phyloP scores from a whole-genome alignment of 768 basidiomycete species.

The Exsudoporus frostii region DNA sequence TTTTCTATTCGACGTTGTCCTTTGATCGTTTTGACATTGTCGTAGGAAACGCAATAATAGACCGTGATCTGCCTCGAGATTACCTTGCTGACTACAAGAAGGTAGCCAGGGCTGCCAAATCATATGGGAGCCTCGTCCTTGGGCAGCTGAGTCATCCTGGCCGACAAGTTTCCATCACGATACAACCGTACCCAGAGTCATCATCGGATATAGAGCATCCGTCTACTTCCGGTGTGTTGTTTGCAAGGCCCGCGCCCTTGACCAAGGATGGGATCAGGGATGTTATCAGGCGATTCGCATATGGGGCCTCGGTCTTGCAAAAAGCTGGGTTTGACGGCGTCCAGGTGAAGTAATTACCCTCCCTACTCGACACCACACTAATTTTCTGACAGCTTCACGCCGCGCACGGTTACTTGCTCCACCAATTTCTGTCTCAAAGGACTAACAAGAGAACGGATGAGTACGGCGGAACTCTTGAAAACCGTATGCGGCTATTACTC shows the following conservation, averaged over 20 bases:
- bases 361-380: background rate
- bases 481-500: constrained; percentile 47
- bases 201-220: constrained; percentile 35
- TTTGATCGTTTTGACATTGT: background rate
- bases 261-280: constrained; percentile 48
- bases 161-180: constrained; percentile 33
- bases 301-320: constrained; percentile 51
- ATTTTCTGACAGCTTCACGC: constrained; percentile 35
- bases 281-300: constrained; percentile 47
- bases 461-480: constrained; percentile 54
- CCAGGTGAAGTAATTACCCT: constrained; percentile 33
- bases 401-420: constrained; percentile 43
- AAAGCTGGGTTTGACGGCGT: constrained; percentile 68
- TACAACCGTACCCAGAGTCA: constrained; percentile 35
- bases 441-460: constrained; percentile 50
- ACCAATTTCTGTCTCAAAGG: constrained; percentile 46
- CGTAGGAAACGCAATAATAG: constrained; percentile 33
- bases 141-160: constrained; percentile 35
- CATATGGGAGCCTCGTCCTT: constrained; percentile 28
- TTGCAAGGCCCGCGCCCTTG: constrained; percentile 35
- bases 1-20: background rate
- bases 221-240: constrained; percentile 30
- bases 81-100: constrained; percentile 20
- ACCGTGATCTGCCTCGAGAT: constrained; percentile 24
- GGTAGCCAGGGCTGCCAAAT: constrained; percentile 33